Evolutionary conservation across 805 yeast genomes (phyloP).

Genomic region (Yarrowia osloensis): DNA sequence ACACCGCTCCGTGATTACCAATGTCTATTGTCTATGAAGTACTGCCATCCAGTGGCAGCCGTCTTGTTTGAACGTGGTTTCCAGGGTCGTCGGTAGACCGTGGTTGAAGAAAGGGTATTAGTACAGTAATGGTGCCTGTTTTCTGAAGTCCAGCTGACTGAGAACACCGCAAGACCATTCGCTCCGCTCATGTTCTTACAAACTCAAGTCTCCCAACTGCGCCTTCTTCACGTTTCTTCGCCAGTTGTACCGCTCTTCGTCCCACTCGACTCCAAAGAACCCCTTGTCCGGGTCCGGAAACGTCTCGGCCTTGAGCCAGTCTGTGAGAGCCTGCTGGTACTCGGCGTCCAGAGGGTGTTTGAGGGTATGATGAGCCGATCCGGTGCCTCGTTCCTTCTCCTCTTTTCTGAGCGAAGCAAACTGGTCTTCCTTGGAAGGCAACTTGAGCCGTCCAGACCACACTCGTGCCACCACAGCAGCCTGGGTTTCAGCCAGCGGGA

Average conservation of each 20-base stretch:
- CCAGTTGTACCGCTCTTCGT: conserved; percentile 3
- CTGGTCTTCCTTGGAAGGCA: conserved; percentile 57
- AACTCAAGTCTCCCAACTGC: not conserved
- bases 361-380: conserved; percentile 54
- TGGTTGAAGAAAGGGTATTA: too few relatives aligned
- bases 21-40: too few relatives aligned
- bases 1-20: too few relatives aligned
- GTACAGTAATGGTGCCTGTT: too few relatives aligned
- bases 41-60: too few relatives aligned
- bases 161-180: too few relatives aligned
- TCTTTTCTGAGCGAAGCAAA: conserved; percentile 46
- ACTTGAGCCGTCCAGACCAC: conserved; percentile 54
- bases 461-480: conserved; percentile 66
- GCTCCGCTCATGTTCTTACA: not conserved
- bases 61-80: too few relatives aligned
- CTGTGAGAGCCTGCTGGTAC: conserved; percentile 41
- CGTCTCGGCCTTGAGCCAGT: conserved; percentile 6
- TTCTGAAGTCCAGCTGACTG: not conserved
- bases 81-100: too few relatives aligned
- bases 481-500: conserved; percentile 53
- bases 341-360: conserved; percentile 59
- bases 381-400: conserved; percentile 50
- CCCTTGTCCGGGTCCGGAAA: not conserved
- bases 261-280: conserved; percentile 28
- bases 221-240: not conserved